Conservation (phyloP, 2,329 filamentous ascomycete genomes). For the Diplodia scrobiculata region DNA sequence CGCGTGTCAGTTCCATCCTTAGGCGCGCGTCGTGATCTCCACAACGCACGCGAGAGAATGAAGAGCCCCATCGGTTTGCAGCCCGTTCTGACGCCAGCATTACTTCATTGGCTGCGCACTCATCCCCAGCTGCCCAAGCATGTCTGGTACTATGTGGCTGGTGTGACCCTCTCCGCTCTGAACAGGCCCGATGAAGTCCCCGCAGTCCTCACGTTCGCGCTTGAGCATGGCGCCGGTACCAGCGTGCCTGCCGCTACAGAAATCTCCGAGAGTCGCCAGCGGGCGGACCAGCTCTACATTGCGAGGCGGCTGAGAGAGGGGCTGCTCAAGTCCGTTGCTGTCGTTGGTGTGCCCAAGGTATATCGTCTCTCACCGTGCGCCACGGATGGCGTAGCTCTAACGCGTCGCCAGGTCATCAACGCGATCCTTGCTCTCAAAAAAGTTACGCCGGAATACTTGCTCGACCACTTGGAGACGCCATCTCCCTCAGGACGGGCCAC, state of each 20-base stretch:
- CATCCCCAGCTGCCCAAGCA: slow-evolving; percentile 50
- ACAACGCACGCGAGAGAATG: slow-evolving; percentile 19
- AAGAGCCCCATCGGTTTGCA: slow-evolving; percentile 31
- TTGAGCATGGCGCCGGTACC: slow-evolving; percentile 40
- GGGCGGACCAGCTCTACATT: slow-evolving; percentile 49
- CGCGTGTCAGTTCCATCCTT: slow-evolving; percentile 4
- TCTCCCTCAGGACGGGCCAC: slow-evolving; percentile 47
- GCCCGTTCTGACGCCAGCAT: slow-evolving; percentile 46
- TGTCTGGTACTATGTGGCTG: slow-evolving; percentile 55
- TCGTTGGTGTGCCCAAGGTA: slow-evolving; percentile 57
- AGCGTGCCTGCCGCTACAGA: background rate
- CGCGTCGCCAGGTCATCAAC: slow-evolving; percentile 34
- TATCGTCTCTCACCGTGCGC: slow-evolving; percentile 24
- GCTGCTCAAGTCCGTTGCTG: slow-evolving; percentile 53
- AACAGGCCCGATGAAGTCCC: slow-evolving; percentile 56
- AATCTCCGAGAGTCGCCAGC: slow-evolving; percentile 37
- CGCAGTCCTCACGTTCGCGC: slow-evolving; percentile 49
- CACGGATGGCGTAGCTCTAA: slow-evolving; percentile 10
- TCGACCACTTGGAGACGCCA: slow-evolving; percentile 44
- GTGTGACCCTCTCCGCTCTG: slow-evolving; percentile 51
- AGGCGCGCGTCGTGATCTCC: slow-evolving; percentile 12
- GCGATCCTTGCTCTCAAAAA: slow-evolving; percentile 51
- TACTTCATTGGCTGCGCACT: slow-evolving; percentile 49
- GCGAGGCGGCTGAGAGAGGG: slow-evolving; percentile 54
- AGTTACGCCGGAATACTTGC: slow-evolving; percentile 48